Conservation (phyloP, 106 monocot species). For the Xerophyta viscosa region DNA sequence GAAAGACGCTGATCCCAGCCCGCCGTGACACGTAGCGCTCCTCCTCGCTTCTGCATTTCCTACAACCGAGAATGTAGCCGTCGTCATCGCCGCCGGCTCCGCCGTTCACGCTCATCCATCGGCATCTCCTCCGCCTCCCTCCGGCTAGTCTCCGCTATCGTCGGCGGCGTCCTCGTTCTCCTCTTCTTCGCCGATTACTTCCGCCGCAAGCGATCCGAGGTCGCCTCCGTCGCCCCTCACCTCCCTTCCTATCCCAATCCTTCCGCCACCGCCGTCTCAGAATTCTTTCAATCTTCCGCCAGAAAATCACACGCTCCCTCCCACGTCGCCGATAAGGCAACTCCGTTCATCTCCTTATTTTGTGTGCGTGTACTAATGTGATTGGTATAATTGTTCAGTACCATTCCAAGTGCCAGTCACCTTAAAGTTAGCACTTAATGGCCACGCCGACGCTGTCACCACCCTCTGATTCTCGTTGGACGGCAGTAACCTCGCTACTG, state of each 20-base stretch:
- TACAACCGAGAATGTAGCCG: no score
- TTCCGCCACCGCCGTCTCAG: neutral
- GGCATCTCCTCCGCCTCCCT: constrained; percentile 46
- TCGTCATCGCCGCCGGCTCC: no score
- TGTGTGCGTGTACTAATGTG: no score
- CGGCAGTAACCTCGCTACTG: constrained; percentile 66
- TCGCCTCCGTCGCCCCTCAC: constrained; percentile 50
- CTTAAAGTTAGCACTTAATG: constrained; percentile 85
- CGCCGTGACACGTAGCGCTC: no score
- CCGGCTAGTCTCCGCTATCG: constrained; percentile 45
- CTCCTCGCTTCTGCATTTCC: no score
- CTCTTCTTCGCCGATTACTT: constrained; percentile 80
- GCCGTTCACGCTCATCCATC: no score
- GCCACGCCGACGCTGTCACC: constrained; percentile 69
- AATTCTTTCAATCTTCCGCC: constrained; percentile 4
- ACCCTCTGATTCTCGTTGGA: constrained; percentile 78
- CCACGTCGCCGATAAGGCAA: constrained; percentile 67
- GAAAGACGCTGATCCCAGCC: no score
- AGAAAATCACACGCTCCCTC: constrained; percentile 24
- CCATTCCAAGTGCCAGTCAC: constrained; percentile 56
- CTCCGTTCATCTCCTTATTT: no score
- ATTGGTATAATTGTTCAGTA: no score
- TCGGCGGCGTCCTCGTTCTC: constrained; percentile 51
- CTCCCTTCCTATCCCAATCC: neutral
- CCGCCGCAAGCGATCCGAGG: constrained; percentile 68